Evolutionary conservation across 2,329 filamentous ascomycete species (phyloP).

Genomic region (Ampelomyces quisqualis): DNA sequence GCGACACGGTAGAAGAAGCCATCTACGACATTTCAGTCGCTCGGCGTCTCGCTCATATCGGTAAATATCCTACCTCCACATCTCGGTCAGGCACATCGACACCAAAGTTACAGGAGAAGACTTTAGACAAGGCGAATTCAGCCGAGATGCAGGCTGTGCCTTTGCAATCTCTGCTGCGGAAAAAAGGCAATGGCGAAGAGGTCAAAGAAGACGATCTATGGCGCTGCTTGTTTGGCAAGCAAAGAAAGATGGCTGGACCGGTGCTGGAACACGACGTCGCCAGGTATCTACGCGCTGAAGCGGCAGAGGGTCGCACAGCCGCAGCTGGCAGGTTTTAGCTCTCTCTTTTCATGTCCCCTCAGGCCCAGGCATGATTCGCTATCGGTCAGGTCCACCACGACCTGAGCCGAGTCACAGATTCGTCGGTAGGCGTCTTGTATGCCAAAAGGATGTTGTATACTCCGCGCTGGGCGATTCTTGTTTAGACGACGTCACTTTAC

Average conservation of each 20-base stretch:
- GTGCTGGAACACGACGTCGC: conserved; percentile 49
- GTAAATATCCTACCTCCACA: conserved; percentile 10
- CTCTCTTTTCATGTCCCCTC: too few species aligned
- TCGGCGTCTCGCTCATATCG: conserved; percentile 75
- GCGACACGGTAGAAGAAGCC: conserved; percentile 85
- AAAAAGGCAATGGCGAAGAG: conserved; percentile 72
- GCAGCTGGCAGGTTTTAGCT: too few species aligned
- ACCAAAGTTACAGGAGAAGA: conserved; percentile 54
- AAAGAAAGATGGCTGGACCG: conserved; percentile 41
- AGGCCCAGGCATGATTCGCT: too few species aligned
- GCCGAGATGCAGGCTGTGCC: conserved; percentile 75
- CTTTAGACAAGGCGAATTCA: conserved; percentile 80
- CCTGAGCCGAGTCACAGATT: too few species aligned
- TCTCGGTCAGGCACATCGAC: conserved; percentile 27
- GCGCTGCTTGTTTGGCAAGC: conserved; percentile 78
- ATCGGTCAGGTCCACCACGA: too few species aligned
- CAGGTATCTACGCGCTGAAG: conserved; percentile 56
- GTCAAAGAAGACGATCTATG: conserved; percentile 79
- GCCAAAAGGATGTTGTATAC: too few species aligned
- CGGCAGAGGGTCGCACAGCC: conserved; percentile 51
- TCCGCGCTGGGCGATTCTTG: too few species aligned
- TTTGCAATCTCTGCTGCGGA: conserved; percentile 69
- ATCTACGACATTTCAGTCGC: conserved; percentile 85
- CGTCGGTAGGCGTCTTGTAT: too few species aligned
- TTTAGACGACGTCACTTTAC: too few species aligned